Conservation (phyloP, 805 yeast genomes). For the Ogataea pini region DNA sequence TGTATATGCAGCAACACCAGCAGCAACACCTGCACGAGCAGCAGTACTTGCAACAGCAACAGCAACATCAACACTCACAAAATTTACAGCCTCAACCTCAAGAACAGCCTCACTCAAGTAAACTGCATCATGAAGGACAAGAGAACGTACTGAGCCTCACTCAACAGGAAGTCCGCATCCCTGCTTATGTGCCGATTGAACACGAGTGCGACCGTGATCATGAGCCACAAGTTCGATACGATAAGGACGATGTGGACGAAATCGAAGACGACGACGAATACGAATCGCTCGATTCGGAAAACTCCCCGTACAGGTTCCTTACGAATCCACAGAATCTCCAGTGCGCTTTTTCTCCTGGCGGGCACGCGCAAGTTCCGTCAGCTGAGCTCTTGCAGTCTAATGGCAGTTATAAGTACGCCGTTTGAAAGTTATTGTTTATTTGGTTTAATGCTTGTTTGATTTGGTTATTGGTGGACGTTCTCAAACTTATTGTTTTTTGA, state of each 20-base stretch:
- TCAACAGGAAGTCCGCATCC: background rate
- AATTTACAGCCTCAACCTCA: background rate
- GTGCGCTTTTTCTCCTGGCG: slow-evolving; percentile 3
- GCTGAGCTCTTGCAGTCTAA: background rate
- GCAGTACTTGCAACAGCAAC: slow-evolving; percentile 1
- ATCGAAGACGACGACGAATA: slow-evolving; percentile 27
- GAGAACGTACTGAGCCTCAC: too few relatives aligned
- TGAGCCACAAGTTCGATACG: background rate
- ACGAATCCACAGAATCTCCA: slow-evolving; percentile 1
- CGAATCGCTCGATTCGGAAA: slow-evolving; percentile 28
- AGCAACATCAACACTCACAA: slow-evolving; percentile 4
- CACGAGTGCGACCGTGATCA: background rate
- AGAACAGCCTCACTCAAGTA: background rate
- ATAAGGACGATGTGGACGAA: background rate
- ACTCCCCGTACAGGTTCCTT: slow-evolving; percentile 18
- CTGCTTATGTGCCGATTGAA: background rate
- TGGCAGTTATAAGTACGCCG: slow-evolving; percentile 1
- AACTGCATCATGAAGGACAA: background rate
- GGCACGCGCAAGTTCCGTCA: slow-evolving; percentile 5
- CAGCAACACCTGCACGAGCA: slow-evolving; percentile 4
- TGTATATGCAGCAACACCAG: slow-evolving; percentile 4
- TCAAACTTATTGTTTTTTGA: background rate
- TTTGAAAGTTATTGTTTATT: background rate
- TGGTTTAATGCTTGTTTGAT: background rate
- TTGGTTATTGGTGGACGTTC: background rate